Conservation (phyloP, 305 asterid genomes). For the Fraxinus nigra region DNA sequence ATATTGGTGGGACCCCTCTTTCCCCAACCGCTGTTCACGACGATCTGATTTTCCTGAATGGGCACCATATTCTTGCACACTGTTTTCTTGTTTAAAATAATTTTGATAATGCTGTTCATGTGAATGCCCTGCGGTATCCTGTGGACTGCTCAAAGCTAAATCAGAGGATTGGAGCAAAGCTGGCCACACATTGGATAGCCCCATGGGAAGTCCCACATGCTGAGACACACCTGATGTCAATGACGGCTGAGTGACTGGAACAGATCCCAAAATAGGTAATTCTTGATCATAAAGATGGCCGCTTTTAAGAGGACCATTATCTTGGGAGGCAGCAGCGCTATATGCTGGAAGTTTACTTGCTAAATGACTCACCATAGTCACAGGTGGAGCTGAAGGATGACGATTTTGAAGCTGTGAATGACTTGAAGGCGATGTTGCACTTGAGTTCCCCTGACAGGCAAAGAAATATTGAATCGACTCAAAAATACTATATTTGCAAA, state of each 20-base stretch:
- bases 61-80: conserved; percentile 21
- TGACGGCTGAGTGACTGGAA: conserved; percentile 29
- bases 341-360: conserved; percentile 27
- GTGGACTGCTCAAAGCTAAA: conserved; percentile 39
- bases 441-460: conserved; percentile 44
- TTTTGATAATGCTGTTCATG: conserved; percentile 27
- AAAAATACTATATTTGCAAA: neutral
- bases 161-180: conserved; percentile 35
- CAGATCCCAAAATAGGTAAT: conserved; percentile 24
- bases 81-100: conserved; percentile 24
- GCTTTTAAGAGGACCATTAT: conserved; percentile 16
- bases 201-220: conserved; percentile 23
- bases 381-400: conserved; percentile 23
- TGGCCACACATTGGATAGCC: conserved; percentile 23
- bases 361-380: conserved; percentile 26
- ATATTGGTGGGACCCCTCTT: conserved; percentile 21
- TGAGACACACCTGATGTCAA: conserved; percentile 22
- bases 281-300: conserved; percentile 18
- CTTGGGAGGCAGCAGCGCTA: conserved; percentile 23
- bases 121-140: conserved; percentile 27
- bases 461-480: conserved; percentile 8
- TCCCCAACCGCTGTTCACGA: conserved; percentile 22
- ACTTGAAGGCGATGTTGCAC: conserved; percentile 32
- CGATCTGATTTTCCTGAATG: conserved; percentile 20
- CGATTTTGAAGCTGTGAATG: conserved; percentile 33